Evolutionary conservation across 2,329 filamentous ascomycete genomes (phyloP), one percentile per base, ranked within the genome.

Genomic region (Penicillium sp.): DNA sequence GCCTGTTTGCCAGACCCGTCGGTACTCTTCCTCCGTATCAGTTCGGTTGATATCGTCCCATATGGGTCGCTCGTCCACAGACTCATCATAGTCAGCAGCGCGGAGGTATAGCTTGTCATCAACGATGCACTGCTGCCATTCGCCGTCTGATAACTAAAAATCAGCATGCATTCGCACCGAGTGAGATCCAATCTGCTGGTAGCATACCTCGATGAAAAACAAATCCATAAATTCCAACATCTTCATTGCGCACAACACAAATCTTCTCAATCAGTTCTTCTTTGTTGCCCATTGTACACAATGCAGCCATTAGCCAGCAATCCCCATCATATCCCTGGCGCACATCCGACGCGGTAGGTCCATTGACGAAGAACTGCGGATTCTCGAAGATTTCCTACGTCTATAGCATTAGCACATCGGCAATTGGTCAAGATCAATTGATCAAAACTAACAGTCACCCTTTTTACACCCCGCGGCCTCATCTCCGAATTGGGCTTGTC

Each of bases 91-190:
- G 67, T 89, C 87, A 4, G 90, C 88, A 1, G 89, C 90, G 56
- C 87, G 89, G 16, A 96, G 81, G 69, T 90, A 95, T 2, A 96
- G 80, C 73, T 95, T 95, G 72, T 96, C 91, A 67, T 96, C 91
- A 55, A 96, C 85, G 58, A 96, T 92, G 54, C 89, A 91, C 63
- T 91, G 91, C 53, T 93, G 89, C 91, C 91, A 96, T 72, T 94
- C 90, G 49, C 91, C 91, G 62, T 93, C 90, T 83, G 60, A 44
- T 47, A 14, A 38, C 58, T 39, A 23, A 23, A 48, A 26, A 7
- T 49, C 13, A 47, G 51, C 35, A 16, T n/a, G 7, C 23, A 13
- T 2, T 6, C 6, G 18, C 34, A 34, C 13, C 19, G 7, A 34
- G 32, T 9, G 4, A 11, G 4, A 19, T 16, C 27, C 18, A 18